Base-by-base conservation (phyloP, 106 monocot species). In the Phalaenopsis aphrodite region DNA sequence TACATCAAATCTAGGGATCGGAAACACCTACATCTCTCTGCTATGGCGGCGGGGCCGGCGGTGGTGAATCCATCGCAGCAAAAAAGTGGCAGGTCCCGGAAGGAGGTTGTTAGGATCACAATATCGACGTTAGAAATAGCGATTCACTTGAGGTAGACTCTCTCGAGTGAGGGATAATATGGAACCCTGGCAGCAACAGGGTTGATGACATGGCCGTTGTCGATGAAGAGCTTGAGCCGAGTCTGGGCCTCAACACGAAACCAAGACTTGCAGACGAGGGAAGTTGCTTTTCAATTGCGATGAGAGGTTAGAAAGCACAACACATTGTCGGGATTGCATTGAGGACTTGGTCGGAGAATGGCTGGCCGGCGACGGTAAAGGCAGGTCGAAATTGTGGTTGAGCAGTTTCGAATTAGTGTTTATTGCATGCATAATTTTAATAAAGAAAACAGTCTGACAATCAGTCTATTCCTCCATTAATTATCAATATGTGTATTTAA, bases 161-260 rank as follows among this genome's bases (percentile, higher is more conserved):
- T 80, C 85, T 95, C 88, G 72, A 95, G 85, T 65, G 65, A 84
- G 8, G 86, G 85, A 78, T 90, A 92, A 30, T 81, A 79, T 18
- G 83, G 9, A 8, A 83, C 48, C 41, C 90, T 72, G 36, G 88
- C 85, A 18, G 56, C 65, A 37, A 85, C 66, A 5, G 93, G 95
- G 37, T 81, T 79, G 49, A 95, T 88, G n/a, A 93, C 85, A 78
- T 95, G 93, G 85, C 90, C 91, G 89, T 95, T 95, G 1, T 93
- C 95, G 78, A 95, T 82, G 85, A 95, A 95, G 24, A 95, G 79
- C 42, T 95, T 91, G 18, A 75, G 79, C 43, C 95, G 87, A 39
- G 93, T 93, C 86, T 77, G 83, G 2, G 91, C 90, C 85, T 95
- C 95, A 15, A 86, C 91, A 19, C 76, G 79, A 82, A 82, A 91